Conservation (phyloP, 345 rosid genomes). For the Brassica rapa region DNA sequence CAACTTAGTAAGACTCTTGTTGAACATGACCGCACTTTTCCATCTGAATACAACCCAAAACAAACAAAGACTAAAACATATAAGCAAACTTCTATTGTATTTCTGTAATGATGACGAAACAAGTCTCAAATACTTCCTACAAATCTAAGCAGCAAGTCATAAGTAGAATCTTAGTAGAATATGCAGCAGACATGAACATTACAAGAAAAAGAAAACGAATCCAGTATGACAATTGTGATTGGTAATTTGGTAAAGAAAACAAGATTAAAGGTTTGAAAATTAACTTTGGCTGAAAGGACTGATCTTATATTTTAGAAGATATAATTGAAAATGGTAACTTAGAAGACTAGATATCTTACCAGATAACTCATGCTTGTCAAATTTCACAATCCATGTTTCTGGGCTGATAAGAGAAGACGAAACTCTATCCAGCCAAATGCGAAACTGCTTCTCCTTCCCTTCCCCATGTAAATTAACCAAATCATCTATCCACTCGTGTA, state of each 20-base stretch:
- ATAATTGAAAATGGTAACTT: not conserved
- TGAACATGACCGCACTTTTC: slow-evolving; percentile 33
- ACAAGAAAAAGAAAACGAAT: not conserved
- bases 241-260: not conserved
- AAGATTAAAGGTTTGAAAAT: not conserved
- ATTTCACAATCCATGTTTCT: slow-evolving; percentile 71
- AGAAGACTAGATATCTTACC: slow-evolving; percentile 48
- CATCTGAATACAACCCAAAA: slow-evolving; percentile 26
- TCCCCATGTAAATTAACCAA: slow-evolving; percentile 57
- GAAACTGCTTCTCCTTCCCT: slow-evolving; percentile 52
- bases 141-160: not conserved
- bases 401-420: slow-evolving; percentile 54
- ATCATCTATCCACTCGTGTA: slow-evolving; percentile 54
- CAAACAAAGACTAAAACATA: slow-evolving; percentile 10
- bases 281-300: not conserved
- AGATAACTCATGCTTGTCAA: slow-evolving; percentile 71
- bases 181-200: not conserved
- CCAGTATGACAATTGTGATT: not conserved
- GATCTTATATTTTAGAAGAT: not conserved
- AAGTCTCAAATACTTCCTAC: not conserved
- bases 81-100: not conserved
- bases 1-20: slow-evolving; percentile 33
- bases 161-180: not conserved
- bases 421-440: slow-evolving; percentile 71
- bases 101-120: not conserved